A percentile compares a stretch with the other conserved stretches of the same genome.
Conservation (phyloP, 2,329 filamentous ascomycete species). For the Trichoderma polysporum region DNA sequence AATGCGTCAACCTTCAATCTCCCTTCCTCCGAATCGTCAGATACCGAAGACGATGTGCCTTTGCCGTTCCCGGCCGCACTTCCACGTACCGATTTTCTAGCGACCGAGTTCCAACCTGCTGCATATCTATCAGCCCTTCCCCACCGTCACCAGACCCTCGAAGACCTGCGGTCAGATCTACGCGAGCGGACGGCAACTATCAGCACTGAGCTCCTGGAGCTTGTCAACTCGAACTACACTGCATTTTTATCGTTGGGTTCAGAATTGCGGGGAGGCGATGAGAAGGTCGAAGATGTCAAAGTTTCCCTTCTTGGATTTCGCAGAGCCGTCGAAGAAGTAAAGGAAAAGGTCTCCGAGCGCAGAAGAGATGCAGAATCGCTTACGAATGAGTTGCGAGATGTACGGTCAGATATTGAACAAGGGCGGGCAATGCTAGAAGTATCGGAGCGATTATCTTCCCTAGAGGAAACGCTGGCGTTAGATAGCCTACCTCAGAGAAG, state of each 20-base stretch:
- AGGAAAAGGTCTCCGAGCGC: slow-evolving; percentile 61
- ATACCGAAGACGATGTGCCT: slow-evolving; percentile 60
- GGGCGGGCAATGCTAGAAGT: slow-evolving; percentile 66
- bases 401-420: slow-evolving; percentile 61
- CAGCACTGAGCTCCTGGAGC: slow-evolving; percentile 82
- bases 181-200: slow-evolving; percentile 77
- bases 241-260: slow-evolving; percentile 83
- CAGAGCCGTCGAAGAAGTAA: slow-evolving; percentile 75
- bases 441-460: slow-evolving; percentile 58
- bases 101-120: slow-evolving; percentile 73
- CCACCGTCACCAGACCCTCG: slow-evolving; percentile 91
- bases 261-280: slow-evolving; percentile 82
- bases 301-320: slow-evolving; percentile 84
- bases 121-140: slow-evolving; percentile 77
- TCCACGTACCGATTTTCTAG: slow-evolving; percentile 77
- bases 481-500: slow-evolving; percentile 36
- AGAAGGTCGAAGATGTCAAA: slow-evolving; percentile 84
- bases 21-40: slow-evolving; percentile 40
- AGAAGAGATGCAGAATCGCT: slow-evolving; percentile 62
- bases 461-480: slow-evolving; percentile 65
- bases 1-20: slow-evolving; percentile 43
- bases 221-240: slow-evolving; percentile 94
- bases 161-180: slow-evolving; percentile 85
- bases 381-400: slow-evolving; percentile 64
- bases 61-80: slow-evolving; percentile 89